Evolutionary conservation across 1,284 basidiomycete species (phyloP), one percentile per base, ranked within the genome.

Genomic region (Ceratobasidium sp.): DNA sequence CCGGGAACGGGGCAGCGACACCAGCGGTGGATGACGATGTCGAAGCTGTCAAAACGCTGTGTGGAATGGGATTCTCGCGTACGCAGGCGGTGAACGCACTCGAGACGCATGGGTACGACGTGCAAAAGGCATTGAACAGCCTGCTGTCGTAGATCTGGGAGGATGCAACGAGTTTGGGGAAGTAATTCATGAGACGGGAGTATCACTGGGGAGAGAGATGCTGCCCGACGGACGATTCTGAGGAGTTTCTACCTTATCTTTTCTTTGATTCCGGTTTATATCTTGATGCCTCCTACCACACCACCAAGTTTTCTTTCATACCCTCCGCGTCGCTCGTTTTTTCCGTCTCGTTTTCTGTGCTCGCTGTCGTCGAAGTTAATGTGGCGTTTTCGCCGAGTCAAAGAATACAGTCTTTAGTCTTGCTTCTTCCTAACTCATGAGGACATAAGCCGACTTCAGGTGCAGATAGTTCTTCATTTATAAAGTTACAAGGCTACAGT

Each of bases 61-160:
- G 87, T 62, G 86, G 85, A 37, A 95, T 95, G 93, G 93, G 94
- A 48, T 95, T 95, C 84, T 90, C 86, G 78, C 88, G 93, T 62
- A 82, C 84, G n/a, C 89, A 94, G 80, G 91, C 92, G 0, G 86
- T 95, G 7, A 84, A 84, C 31, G 92, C 93, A 22, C 84, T 95
- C 16, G 93, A 95, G 81, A 79, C 78, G 66, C 84, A 90, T 79
- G 88, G 88, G 74, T 94, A 94, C 79, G 90, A 94, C 79, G 84
- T 94, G 46, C 88, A 86, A 79, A 86, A 85, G 77, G 92, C 93
- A 29, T 83, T 93, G 69, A 92, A 94, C 81, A 89, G 86, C 78
- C 81, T 94, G 74, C 82, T 94, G 27, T 31, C 66, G 39, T 69
- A 69, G 34, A 39, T 41, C 19, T n/a, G 31, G 49, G 22, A 19